Base-by-base conservation (phyloP, 2,329 filamentous ascomycete genomes). In the Lecanicillium sp. region DNA sequence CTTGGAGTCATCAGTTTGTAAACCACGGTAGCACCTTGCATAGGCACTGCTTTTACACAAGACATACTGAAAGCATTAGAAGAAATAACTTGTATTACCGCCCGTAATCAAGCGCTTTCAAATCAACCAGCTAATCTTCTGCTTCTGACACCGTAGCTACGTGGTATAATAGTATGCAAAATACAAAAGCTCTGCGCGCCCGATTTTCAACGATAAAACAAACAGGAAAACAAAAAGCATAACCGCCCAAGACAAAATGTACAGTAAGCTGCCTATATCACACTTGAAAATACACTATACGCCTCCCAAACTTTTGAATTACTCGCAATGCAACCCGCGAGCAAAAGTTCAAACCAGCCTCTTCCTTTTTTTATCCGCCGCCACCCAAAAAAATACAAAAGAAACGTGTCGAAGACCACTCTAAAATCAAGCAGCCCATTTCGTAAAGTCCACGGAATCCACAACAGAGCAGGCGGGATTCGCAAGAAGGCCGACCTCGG, bases 391-490 rank as follows among this genome's bases (percentile, higher is more conserved):
- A 33, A 44, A 39, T 23, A 45, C 41, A 49, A 40, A 38, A 30
- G 33, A 32, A 40, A 49, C 14, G 17, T 33, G 12, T 14, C 11
- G 20, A 21, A 38, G 19, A 5, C 19, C 26, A 29, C 39, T 40
- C 35, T 44, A 44, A 48, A 26, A 35, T 44, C 44, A 33, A 60
- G 53, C 72, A 36, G 67, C 67, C 73, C 73, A 77, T 54, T 68
- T 70, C 1, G 73, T 74, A 52, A 75, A 77, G 56, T 77, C 72
- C 19, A 75, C 60, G 38, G 68, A 70, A 12, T 75, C 71, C 33
- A 73, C 67, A 32, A 73, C 52, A 7, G 62, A 59, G 42, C 73
- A 70, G 29, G 39, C 26, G 29, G 49, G 40, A 33, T 26, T 38
- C 41, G 26, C 39, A 15, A 36, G 19, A n/a, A 23, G 10, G 3